A percentile compares a stretch with the other conserved stretches of the same genome.
These are phyloP conservation scores for Skeletonema marinoi DNA, from an alignment of 108 stramenopile species.

Conservation along the genomic window DNA sequence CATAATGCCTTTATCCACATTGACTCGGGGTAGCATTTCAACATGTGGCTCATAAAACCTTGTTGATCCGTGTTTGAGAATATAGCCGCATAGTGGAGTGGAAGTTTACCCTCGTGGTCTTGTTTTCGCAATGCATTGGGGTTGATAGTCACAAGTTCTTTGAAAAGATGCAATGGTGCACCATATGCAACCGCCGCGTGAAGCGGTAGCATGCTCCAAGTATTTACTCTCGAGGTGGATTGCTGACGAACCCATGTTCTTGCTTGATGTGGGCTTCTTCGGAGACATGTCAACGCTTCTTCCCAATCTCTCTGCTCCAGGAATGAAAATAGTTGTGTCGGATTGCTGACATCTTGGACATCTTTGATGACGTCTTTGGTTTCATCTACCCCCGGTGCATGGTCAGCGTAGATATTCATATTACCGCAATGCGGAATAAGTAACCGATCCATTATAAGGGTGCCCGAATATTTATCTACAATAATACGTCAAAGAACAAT, in stretches of 20 bases:
- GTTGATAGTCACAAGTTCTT: background rate
- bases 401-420: too few species aligned
- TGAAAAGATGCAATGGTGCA: background rate
- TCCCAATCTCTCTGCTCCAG: background rate
- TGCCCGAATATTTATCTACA: too few species aligned
- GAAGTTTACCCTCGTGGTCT: background rate
- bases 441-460: too few species aligned
- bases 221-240: background rate
- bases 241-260: background rate
- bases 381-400: too few species aligned
- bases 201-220: background rate
- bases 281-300: background rate
- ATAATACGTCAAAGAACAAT: too few species aligned
- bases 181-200: background rate
- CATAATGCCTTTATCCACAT: background rate
- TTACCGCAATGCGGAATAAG: too few species aligned
- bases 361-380: background rate
- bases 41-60: background rate
- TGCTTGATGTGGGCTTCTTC: background rate
- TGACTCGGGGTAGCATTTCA: background rate
- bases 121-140: background rate
- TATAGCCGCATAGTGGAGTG: background rate
- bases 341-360: background rate
- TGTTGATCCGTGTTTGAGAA: background rate
- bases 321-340: background rate